Conservation (phyloP, 495 filamentous ascomycete species). For the Penicillium malachiteum region DNA sequence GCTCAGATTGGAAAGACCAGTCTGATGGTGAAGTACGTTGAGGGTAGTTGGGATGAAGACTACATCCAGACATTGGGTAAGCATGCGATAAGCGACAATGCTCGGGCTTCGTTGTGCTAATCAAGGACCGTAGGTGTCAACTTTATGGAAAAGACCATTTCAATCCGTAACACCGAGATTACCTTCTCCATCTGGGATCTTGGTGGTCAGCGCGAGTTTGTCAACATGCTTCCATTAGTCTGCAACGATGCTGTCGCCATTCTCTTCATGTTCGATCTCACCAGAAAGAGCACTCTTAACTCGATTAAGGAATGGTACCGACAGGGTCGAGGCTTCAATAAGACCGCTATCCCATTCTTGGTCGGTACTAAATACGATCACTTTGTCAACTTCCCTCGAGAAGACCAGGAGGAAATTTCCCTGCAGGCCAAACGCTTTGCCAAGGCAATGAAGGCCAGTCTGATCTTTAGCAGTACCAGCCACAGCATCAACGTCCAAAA, state of each 20-base stretch:
- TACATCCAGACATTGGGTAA: slow-evolving; percentile 96
- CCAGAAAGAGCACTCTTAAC: slow-evolving; percentile 95
- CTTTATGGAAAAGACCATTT: slow-evolving; percentile 99
- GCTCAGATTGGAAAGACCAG: slow-evolving; percentile 99
- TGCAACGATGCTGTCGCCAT: slow-evolving; percentile 99
- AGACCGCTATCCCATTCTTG: slow-evolving; percentile 95
- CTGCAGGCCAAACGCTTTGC: slow-evolving; percentile 95
- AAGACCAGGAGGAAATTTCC: slow-evolving; percentile 97
- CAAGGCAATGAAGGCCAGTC: slow-evolving; percentile 93
- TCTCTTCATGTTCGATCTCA: slow-evolving; percentile 98
- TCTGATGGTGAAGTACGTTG: slow-evolving; percentile 99
- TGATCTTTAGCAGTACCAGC: slow-evolving; percentile 98
- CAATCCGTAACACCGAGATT: slow-evolving; percentile 99
- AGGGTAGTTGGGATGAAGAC: slow-evolving; percentile 98
- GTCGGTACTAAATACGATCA: slow-evolving; percentile 98
- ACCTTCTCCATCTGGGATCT: slow-evolving; percentile 99
- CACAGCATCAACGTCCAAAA: slow-evolving; percentile 99
- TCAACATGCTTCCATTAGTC: slow-evolving; percentile 98
- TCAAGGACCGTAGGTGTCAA: slow-evolving; percentile 66
- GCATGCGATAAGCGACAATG: slow-evolving; percentile 12
- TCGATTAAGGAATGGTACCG: slow-evolving; percentile 99
- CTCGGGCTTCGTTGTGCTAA: not conserved
- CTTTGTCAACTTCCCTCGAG: slow-evolving; percentile 95
- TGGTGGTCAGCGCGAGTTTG: slow-evolving; percentile 95
- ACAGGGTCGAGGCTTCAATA: slow-evolving; percentile 97